Evolutionary conservation across 179 eudicot species (phyloP).

Genomic region (Pouteria campechiana): DNA sequence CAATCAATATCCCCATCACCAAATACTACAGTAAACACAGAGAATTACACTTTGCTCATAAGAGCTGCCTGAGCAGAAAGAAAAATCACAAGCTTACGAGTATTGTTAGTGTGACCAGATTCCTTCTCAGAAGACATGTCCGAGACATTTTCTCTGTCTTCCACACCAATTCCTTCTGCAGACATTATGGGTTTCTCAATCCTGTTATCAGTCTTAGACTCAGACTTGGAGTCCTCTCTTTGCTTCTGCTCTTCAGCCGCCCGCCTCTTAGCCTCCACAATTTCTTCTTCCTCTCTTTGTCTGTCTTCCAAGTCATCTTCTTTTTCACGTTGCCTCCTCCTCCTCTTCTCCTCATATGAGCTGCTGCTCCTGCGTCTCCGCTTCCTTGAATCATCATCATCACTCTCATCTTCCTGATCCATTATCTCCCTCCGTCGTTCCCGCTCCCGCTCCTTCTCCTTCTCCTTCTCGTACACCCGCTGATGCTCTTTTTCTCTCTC

Average conservation of each 20-base stretch:
- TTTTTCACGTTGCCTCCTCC: constrained; percentile 72
- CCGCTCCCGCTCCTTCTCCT: constrained; percentile 78
- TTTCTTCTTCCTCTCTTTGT: constrained; percentile 76
- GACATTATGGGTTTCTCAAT: constrained; percentile 21
- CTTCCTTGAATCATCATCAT: constrained; percentile 67
- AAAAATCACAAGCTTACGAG: constrained; percentile 15
- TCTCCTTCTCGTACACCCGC: constrained; percentile 71
- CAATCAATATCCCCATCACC: too few species aligned
- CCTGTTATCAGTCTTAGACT: too few species aligned
- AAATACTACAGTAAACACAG: background rate
- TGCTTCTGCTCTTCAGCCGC: constrained; percentile 67
- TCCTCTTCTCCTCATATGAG: constrained; percentile 73
- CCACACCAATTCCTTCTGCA: constrained; percentile 22
- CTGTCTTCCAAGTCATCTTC: constrained; percentile 82
- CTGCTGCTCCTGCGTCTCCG: constrained; percentile 65
- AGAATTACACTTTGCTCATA: too few species aligned
- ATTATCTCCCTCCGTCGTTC: constrained; percentile 52
- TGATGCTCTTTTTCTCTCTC: constrained; percentile 67
- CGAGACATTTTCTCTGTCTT: constrained; percentile 24
- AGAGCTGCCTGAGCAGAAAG: too few species aligned
- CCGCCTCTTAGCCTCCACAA: constrained; percentile 61
- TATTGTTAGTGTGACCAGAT: constrained; percentile 17
- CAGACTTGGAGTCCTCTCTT: constrained; percentile 32
- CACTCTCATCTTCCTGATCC: constrained; percentile 78
- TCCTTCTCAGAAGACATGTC: constrained; percentile 34